Percentiles rank a stretch among this genome's conserved stretches.
Evolutionary conservation across 345 rosid genomes (phyloP).

Genomic region (Anastatica hierochuntica): DNA sequence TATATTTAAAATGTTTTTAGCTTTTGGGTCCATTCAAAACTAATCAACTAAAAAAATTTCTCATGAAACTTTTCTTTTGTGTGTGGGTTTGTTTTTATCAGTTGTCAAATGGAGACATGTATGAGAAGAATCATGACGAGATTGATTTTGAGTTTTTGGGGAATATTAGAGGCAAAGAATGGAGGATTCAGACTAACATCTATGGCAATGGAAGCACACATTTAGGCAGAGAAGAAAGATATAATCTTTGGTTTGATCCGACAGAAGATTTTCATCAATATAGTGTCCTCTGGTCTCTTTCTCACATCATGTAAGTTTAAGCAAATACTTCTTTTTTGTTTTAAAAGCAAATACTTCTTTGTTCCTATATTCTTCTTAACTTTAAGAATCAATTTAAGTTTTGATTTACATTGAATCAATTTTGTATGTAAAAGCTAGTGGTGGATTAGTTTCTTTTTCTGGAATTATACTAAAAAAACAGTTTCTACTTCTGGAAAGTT

Average conservation of each 20-base stretch:
- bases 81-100: too few relatives aligned
- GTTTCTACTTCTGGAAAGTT: slow-evolving; percentile 14
- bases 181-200: slow-evolving; percentile 97
- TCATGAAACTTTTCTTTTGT: not conserved
- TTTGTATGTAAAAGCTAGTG: too few relatives aligned
- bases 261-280: slow-evolving; percentile 89
- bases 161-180: slow-evolving; percentile 92
- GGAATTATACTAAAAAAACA: too few relatives aligned
- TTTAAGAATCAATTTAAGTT: too few relatives aligned
- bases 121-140: slow-evolving; percentile 92
- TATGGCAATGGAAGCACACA: slow-evolving; percentile 90
- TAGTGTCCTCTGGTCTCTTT: slow-evolving; percentile 76
- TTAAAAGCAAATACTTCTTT: too few relatives aligned
- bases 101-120: slow-evolving; percentile 91
- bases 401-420: not conserved
- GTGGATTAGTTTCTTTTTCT: too few relatives aligned
- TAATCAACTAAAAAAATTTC: too few relatives aligned
- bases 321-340: too few relatives aligned
- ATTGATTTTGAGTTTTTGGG: slow-evolving; percentile 98
- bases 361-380: too few relatives aligned
- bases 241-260: slow-evolving; percentile 89
- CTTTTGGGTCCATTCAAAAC: not conserved
- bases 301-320: slow-evolving; percentile 77
- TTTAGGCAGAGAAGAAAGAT: slow-evolving; percentile 92
- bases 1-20: not conserved